Conservation (phyloP, 2,329 filamentous ascomycete genomes). For the Nemania bipapillata region DNA sequence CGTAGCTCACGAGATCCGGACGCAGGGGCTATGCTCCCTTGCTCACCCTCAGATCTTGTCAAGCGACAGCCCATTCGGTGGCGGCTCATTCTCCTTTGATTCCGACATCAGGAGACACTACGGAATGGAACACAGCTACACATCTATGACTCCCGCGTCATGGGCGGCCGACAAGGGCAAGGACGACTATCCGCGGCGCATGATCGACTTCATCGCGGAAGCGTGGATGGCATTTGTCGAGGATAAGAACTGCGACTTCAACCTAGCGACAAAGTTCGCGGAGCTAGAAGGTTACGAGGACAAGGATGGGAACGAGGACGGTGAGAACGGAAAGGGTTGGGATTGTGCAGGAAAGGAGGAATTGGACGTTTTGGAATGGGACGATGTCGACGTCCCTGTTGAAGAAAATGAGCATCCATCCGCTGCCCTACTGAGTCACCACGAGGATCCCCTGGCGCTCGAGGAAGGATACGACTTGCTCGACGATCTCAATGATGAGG, state of each 20-base stretch:
- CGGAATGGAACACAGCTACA: background rate
- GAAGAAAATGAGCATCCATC: background rate
- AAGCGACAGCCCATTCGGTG: constrained; percentile 16
- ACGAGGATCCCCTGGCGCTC: background rate
- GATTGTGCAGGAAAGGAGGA: background rate
- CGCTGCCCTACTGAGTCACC: background rate
- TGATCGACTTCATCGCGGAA: constrained; percentile 36
- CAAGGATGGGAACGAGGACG: background rate
- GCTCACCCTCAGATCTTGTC: constrained; percentile 37
- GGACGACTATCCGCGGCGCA: constrained; percentile 11
- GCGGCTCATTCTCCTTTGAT: constrained; percentile 38
- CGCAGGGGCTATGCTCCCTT: constrained; percentile 35
- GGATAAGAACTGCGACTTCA: constrained; percentile 17
- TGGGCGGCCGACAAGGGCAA: background rate
- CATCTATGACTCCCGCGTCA: background rate
- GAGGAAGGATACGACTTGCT: constrained; percentile 31
- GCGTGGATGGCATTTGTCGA: constrained; percentile 40
- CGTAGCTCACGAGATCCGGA: constrained; percentile 26
- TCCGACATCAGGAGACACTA: constrained; percentile 34
- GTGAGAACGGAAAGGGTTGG: no score
- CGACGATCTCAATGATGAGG: constrained; percentile 41
- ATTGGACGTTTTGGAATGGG: constrained; percentile 36
- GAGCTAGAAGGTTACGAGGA: background rate
- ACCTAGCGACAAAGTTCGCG: background rate
- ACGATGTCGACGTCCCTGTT: constrained; percentile 38